Evolutionary conservation across 768 basidiomycete genomes (phyloP).

Genomic region (Russula vinacea): DNA sequence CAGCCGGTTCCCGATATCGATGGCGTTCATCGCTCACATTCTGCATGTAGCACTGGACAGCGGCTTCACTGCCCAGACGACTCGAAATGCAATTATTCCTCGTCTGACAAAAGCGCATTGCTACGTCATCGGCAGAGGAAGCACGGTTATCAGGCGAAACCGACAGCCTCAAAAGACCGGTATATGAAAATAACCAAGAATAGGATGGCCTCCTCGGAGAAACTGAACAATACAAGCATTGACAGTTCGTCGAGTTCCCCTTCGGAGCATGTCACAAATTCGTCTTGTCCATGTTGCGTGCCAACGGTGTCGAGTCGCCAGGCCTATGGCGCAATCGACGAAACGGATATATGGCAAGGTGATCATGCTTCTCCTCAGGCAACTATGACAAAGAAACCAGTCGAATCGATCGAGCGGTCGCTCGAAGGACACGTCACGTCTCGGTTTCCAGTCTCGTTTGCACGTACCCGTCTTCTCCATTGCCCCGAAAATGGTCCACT

Average conservation of each 20-base stretch:
- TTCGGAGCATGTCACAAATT: background rate
- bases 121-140: conserved; percentile 27
- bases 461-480: conserved; percentile 5
- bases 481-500: background rate
- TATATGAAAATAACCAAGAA: background rate
- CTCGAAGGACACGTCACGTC: conserved; percentile 13
- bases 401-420: conserved; percentile 10
- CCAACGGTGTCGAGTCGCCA: background rate
- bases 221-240: conserved; percentile 2
- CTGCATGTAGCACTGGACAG: conserved; percentile 23
- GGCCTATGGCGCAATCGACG: background rate
- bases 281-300: background rate
- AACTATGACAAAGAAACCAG: background rate
- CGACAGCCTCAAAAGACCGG: conserved; percentile 19
- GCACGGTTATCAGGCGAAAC: conserved; percentile 24
- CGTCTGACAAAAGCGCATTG: conserved; percentile 26
- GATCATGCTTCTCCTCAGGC: background rate
- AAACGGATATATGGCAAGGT: background rate
- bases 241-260: background rate
- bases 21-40: background rate
- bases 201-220: background rate
- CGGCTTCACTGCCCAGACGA: conserved; percentile 24
- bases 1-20: background rate
- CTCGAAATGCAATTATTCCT: conserved; percentile 13
- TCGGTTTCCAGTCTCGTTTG: conserved; percentile 23